A percentile compares a stretch with the other conserved stretches of the same genome.
phyloP scores from a whole-genome alignment of 768 basidiomycete genomes.

The Dacryopinax primogenitus region DNA sequence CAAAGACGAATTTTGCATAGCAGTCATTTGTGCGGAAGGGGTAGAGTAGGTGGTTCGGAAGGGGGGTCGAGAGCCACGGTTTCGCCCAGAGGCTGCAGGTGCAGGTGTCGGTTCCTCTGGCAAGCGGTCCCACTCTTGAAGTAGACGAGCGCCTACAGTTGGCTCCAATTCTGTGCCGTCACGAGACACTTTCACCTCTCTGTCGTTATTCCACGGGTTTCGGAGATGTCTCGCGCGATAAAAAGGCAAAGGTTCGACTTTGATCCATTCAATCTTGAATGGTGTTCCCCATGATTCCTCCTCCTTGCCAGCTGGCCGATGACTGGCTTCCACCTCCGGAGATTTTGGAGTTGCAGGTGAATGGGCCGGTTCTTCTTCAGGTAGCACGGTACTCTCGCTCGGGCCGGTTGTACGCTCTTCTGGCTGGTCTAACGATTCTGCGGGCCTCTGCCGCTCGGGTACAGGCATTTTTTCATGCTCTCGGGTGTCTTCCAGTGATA shows the following conservation, averaged over 20 bases:
- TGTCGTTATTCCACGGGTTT: slow-evolving; percentile 85
- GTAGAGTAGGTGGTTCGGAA: background rate
- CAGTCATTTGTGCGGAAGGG: background rate
- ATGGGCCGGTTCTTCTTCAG: background rate
- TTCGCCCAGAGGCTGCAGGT: background rate
- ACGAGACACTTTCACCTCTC: slow-evolving; percentile 48
- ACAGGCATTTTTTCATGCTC: background rate
- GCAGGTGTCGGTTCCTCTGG: background rate
- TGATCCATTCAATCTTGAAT: slow-evolving; percentile 76
- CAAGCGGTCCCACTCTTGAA: slow-evolving; percentile 51
- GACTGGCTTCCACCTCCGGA: background rate
- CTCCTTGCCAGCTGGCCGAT: slow-evolving; percentile 19
- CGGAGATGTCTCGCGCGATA: slow-evolving; percentile 61
- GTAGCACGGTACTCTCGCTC: background rate
- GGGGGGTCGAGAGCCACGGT: background rate
- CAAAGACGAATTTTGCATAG: background rate
- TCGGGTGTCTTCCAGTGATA: background rate
- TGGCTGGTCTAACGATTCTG: background rate
- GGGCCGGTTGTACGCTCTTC: background rate
- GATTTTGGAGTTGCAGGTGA: background rate
- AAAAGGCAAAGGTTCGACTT: slow-evolving; percentile 59
- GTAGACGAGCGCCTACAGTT: slow-evolving; percentile 45
- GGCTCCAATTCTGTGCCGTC: slow-evolving; percentile 93
- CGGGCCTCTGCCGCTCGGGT: background rate
- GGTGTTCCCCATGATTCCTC: slow-evolving; percentile 52